Evolutionary conservation across 1,139 yeast species (phyloP).

Genomic region (Kurtzmaniella quercitrusa): DNA sequence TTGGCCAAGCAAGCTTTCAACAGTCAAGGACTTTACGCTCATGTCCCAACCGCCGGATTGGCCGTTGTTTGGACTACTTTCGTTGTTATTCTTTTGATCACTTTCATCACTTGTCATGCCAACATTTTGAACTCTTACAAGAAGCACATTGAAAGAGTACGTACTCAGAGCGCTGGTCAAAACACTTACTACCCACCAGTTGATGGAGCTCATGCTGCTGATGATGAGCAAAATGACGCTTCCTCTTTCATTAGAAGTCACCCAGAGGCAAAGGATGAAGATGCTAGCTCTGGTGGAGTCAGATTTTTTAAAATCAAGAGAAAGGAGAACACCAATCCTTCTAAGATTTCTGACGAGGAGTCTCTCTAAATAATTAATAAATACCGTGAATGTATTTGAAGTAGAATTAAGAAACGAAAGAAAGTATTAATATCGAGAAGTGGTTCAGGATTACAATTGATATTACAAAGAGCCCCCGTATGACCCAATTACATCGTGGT

Average conservation of each 20-base stretch:
- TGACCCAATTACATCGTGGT: too few relatives aligned
- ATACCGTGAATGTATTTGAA: background rate
- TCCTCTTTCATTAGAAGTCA: conserved; percentile 44
- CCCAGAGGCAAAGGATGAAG: conserved; percentile 31
- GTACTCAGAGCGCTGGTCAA: conserved; percentile 17
- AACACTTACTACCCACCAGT: conserved; percentile 10
- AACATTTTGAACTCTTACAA: conserved; percentile 45
- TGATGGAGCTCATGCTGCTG: conserved; percentile 10
- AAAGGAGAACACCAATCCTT: conserved; percentile 30
- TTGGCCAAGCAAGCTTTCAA: conserved; percentile 62
- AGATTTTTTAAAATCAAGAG: conserved; percentile 77
- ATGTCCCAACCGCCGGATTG: conserved; percentile 53
- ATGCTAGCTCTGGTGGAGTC: conserved; percentile 50
- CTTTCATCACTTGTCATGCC: conserved; percentile 53
- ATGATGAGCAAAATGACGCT: conserved; percentile 27
- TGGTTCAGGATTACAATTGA: too few relatives aligned
- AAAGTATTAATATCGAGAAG: background rate
- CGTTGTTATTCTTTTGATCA: conserved; percentile 47
- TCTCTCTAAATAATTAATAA: background rate
- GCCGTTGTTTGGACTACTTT: conserved; percentile 72
- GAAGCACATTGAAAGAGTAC: conserved; percentile 38
- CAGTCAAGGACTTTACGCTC: conserved; percentile 36
- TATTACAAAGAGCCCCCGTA: too few relatives aligned
- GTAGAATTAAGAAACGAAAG: background rate
- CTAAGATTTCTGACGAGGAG: conserved; percentile 52